Percentiles rank a stretch among this genome's conserved stretches.
These are phyloP conservation scores for Ophiocordyceps robertsii DNA, from an alignment of 2,329 filamentous ascomycete genomes.

Conservation along the genomic window DNA sequence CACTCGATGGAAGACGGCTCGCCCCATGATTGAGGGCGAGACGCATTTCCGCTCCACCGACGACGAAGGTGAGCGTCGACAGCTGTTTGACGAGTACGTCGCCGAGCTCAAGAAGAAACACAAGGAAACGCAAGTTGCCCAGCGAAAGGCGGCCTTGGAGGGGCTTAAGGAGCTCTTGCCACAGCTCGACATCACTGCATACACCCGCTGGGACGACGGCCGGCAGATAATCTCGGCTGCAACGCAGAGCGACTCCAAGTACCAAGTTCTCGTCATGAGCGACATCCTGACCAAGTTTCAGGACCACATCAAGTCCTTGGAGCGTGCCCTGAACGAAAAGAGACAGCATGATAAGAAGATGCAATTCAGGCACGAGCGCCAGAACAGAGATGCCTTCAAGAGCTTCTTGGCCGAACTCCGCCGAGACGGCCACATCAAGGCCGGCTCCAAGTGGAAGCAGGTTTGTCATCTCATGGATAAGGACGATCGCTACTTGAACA, in stretches of 20 bases:
- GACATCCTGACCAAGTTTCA: slow-evolving; percentile 90
- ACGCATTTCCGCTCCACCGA: slow-evolving; percentile 88
- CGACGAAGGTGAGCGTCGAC: slow-evolving; percentile 73
- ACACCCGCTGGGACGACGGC: slow-evolving; percentile 88
- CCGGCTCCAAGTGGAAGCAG: slow-evolving; percentile 80
- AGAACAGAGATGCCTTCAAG: slow-evolving; percentile 71
- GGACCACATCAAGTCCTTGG: slow-evolving; percentile 84
- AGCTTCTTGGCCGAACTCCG: slow-evolving; percentile 63
- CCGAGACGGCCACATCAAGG: slow-evolving; percentile 68
- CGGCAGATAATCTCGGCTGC: slow-evolving; percentile 67
- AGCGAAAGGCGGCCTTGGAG: slow-evolving; percentile 71
- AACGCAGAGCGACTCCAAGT: slow-evolving; percentile 73
- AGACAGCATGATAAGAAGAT: slow-evolving; percentile 77
- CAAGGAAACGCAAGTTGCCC: slow-evolving; percentile 57
- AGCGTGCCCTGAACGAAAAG: slow-evolving; percentile 81
- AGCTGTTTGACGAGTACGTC: slow-evolving; percentile 90
- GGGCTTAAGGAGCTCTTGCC: slow-evolving; percentile 68
- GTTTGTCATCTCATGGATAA: slow-evolving; percentile 61
- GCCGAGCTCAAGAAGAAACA: slow-evolving; percentile 70
- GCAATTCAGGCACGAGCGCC: slow-evolving; percentile 70
- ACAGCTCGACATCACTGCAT: slow-evolving; percentile 73
- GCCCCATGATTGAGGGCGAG: slow-evolving; percentile 87
- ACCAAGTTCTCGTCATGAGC: slow-evolving; percentile 71
- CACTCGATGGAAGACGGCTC: slow-evolving; percentile 91
- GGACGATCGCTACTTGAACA: slow-evolving; percentile 70